phyloP scores from a whole-genome alignment of 2,329 filamentous ascomycete genomes.

The Penicillium sp. region DNA sequence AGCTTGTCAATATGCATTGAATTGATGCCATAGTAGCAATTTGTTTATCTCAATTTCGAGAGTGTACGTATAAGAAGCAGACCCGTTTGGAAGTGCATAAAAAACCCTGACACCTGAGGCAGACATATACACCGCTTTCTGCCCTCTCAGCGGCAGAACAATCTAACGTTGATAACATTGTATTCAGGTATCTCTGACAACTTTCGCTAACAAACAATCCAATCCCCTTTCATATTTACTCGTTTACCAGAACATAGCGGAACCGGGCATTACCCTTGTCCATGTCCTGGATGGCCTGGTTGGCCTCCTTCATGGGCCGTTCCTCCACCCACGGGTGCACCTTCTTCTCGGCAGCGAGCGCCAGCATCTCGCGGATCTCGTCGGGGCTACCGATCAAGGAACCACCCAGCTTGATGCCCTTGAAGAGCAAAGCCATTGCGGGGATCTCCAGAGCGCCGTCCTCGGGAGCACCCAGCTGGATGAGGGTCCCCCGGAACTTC shows the following conservation, averaged over 20 bases:
- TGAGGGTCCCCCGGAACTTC: constrained; percentile 34
- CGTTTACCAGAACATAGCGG: constrained; percentile 43
- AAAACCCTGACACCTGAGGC: too few relatives aligned
- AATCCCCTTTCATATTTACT: constrained; percentile 15
- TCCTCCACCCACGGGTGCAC: constrained; percentile 41
- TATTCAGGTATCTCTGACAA: neutral
- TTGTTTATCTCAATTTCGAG: too few relatives aligned
- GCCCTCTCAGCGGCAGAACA: too few relatives aligned
- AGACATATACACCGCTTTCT: too few relatives aligned
- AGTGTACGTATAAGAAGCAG: too few relatives aligned
- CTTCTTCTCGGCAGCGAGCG: constrained; percentile 37
- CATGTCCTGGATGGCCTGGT: constrained; percentile 42
- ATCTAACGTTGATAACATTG: neutral
- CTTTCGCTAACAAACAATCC: neutral
- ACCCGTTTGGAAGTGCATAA: too few relatives aligned
- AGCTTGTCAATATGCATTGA: too few relatives aligned
- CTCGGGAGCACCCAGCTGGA: constrained; percentile 64
- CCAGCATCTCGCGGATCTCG: constrained; percentile 43
- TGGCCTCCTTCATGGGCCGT: constrained; percentile 40
- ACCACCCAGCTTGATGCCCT: constrained; percentile 47
- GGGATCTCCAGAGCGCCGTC: constrained; percentile 50
- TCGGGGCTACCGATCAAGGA: constrained; percentile 38
- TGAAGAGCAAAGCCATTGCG: constrained; percentile 53
- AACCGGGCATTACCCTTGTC: constrained; percentile 41
- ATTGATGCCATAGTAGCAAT: too few relatives aligned